phyloP scores from a whole-genome alignment of 768 basidiomycete genomes.

The Brasilioporus rufonigricans region DNA sequence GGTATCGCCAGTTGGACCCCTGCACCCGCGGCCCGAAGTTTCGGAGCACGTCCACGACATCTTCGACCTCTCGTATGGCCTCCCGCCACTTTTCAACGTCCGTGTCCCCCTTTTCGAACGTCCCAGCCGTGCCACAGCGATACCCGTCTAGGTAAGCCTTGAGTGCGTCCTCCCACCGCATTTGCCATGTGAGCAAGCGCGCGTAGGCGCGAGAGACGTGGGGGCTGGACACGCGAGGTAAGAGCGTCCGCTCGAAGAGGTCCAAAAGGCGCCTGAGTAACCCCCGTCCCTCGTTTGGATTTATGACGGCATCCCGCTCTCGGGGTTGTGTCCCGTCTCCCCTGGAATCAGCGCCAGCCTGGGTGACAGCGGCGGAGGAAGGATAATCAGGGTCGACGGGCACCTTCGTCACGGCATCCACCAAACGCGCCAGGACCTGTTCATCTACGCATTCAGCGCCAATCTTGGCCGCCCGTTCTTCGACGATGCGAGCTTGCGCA shows the following conservation, averaged over 20 bases:
- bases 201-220: slow-evolving; percentile 84
- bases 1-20: slow-evolving; percentile 74
- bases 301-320: slow-evolving; percentile 19
- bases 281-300: slow-evolving; percentile 66
- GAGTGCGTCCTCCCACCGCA: slow-evolving; percentile 71
- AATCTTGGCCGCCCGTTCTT: slow-evolving; percentile 41
- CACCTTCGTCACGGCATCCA: slow-evolving; percentile 76
- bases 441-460: slow-evolving; percentile 69
- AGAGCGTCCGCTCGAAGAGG: slow-evolving; percentile 74
- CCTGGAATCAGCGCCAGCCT: no score
- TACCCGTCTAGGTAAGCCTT: slow-evolving; percentile 87
- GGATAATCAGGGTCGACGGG: slow-evolving; percentile 37
- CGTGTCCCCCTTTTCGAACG: slow-evolving; percentile 62
- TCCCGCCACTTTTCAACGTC: slow-evolving; percentile 69
- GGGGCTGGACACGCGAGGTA: slow-evolving; percentile 76
- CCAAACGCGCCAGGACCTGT: slow-evolving; percentile 86
- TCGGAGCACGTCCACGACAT: slow-evolving; percentile 76
- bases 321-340: no score
- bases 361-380: no score
- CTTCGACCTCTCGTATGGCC: slow-evolving; percentile 76
- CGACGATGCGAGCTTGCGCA: slow-evolving; percentile 79
- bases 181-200: slow-evolving; percentile 72
- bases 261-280: slow-evolving; percentile 64
- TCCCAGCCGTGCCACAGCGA: slow-evolving; percentile 63
- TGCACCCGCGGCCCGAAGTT: slow-evolving; percentile 76